Conservation (phyloP, 148 eudicot genomes). For the Diospyros lotus region DNA sequence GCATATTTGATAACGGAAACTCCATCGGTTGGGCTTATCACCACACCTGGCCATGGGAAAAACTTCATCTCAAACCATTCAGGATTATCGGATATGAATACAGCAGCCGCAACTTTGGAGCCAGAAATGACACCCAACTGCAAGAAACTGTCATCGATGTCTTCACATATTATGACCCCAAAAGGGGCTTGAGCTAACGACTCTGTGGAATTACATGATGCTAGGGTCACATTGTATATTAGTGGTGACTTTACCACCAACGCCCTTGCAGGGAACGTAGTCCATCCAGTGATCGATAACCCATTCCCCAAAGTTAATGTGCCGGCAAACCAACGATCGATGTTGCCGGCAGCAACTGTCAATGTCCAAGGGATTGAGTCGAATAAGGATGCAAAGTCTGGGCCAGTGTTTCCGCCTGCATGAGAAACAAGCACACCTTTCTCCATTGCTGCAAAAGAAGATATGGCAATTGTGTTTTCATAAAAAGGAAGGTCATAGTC, state of each 20-base stretch:
- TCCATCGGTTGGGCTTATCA: conserved; percentile 3
- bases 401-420: conserved; percentile 36
- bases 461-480: conserved; percentile 24
- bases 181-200: background rate
- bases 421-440: conserved; percentile 30
- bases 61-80: background rate
- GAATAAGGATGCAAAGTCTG: background rate
- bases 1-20: background rate
- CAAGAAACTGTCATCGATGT: background rate
- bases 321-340: conserved; percentile 31
- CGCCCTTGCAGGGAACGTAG: conserved; percentile 15
- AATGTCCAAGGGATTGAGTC: conserved; percentile 30
- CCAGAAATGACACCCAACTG: background rate
- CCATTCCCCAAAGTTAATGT: conserved; percentile 25
- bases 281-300: conserved; percentile 20
- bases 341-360: conserved; percentile 30
- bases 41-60: conserved; percentile 9
- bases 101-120: background rate
- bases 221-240: conserved; percentile 3
- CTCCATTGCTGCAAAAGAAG: conserved; percentile 33
- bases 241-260: conserved; percentile 3
- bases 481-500: conserved; percentile 3
- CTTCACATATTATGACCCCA: conserved; percentile 7
- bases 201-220: conserved; percentile 5
- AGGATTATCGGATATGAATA: background rate